Percentiles rank a stretch among this genome's conserved stretches.
Evolutionary conservation across 2,329 filamentous ascomycete species (phyloP).

Genomic region (Malbranchea zuffiana): DNA sequence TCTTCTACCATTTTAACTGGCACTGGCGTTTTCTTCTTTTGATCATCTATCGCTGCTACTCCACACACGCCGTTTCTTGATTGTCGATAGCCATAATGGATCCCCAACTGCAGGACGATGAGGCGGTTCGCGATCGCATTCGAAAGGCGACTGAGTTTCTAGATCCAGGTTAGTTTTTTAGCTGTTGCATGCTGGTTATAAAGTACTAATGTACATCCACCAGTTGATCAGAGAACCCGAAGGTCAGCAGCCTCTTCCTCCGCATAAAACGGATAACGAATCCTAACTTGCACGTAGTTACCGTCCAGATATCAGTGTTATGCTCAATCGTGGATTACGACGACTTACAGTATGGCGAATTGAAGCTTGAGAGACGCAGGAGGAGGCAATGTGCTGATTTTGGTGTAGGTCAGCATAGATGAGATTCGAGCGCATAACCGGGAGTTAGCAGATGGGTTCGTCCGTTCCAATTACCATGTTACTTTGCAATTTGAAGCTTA

Average conservation of each 20-base stretch:
- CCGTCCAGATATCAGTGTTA: conserved; percentile 73
- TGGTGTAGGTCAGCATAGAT: conserved; percentile 60
- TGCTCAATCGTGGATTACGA: conserved; percentile 52
- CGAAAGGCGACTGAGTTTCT: conserved; percentile 85
- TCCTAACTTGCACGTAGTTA: conserved; percentile 58
- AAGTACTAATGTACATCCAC: neutral
- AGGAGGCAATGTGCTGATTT: conserved; percentile 6
- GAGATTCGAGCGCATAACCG: conserved; percentile 79
- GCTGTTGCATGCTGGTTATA: neutral
- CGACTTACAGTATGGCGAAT: conserved; percentile 44
- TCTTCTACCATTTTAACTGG: neutral
- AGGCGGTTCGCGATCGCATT: conserved; percentile 60
- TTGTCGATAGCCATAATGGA: conserved; percentile 10
- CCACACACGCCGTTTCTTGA: no score
- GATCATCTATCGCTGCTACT: no score
- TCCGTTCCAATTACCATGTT: neutral
- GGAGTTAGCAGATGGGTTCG: conserved; percentile 61
- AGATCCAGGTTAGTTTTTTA: conserved; percentile 63
- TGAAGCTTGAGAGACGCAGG: no score
- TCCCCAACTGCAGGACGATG: conserved; percentile 9
- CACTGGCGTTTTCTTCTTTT: no score
- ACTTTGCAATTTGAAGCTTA: conserved; percentile 12
- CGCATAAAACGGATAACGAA: conserved; percentile 20
- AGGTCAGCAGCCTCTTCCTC: conserved; percentile 30
- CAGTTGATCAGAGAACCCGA: conserved; percentile 43